Evolutionary conservation across 2,329 filamentous ascomycete species (phyloP).

Genomic region (Aspergillus costaricaensis): DNA sequence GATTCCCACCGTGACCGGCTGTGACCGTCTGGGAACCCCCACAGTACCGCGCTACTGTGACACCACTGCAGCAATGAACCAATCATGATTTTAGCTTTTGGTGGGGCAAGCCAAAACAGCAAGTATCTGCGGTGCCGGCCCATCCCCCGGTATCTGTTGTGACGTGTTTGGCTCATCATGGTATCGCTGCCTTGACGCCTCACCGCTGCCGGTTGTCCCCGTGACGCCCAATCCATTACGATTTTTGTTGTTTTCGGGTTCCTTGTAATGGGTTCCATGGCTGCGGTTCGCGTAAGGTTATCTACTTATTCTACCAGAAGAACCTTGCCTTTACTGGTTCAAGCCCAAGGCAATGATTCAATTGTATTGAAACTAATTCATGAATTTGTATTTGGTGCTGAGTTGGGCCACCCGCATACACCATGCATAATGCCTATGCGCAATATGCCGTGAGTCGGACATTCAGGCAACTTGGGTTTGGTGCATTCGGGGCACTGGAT

Average conservation of each 20-base stretch:
- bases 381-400: too few relatives aligned
- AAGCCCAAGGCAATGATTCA: too few relatives aligned
- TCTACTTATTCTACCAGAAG: too few relatives aligned
- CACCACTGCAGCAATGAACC: not conserved
- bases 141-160: slow-evolving; percentile 24
- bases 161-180: not conserved
- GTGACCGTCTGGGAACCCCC: slow-evolving; percentile 13
- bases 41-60: slow-evolving; percentile 12
- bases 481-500: not conserved
- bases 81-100: not conserved
- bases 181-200: slow-evolving; percentile 24
- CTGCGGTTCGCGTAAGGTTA: too few relatives aligned
- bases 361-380: too few relatives aligned
- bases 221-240: slow-evolving; percentile 12
- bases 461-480: not conserved
- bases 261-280: too few relatives aligned
- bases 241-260: too few relatives aligned
- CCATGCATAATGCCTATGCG: not conserved
- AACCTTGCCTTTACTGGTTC: too few relatives aligned
- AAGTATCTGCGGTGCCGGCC: slow-evolving; percentile 9
- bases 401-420: too few relatives aligned
- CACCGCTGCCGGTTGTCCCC: slow-evolving; percentile 12
- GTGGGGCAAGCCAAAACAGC: not conserved
- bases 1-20: not conserved
- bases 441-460: not conserved